phyloP scores from a whole-genome alignment of 2,329 filamentous ascomycete species.

The Chaetothyriales sp. region DNA sequence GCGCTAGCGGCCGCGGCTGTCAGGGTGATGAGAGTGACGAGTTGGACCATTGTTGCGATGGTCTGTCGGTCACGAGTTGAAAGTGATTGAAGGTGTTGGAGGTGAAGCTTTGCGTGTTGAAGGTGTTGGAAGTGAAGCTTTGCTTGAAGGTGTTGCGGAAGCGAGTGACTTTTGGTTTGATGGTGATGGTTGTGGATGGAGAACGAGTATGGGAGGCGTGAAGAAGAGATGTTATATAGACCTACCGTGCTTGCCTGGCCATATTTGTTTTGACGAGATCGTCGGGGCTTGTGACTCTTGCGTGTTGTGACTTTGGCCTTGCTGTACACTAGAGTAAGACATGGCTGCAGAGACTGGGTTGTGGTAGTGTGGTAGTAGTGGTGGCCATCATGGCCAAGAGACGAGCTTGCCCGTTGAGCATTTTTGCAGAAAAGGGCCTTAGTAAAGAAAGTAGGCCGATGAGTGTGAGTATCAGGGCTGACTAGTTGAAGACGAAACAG shows the following conservation, averaged over 20 bases:
- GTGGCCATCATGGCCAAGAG: neutral
- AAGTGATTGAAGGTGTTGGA: no score
- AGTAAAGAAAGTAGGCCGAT: neutral
- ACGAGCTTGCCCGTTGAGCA: neutral
- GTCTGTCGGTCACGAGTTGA: neutral
- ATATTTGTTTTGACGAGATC: no score
- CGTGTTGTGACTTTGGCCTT: neutral
- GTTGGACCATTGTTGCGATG: neutral
- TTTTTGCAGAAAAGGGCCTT: neutral
- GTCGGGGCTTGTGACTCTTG: neutral
- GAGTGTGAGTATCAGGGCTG: neutral
- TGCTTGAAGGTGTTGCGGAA: neutral
- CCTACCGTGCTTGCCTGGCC: no score
- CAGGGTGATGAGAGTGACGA: neutral
- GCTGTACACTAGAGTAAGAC: neutral
- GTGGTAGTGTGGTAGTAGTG: neutral
- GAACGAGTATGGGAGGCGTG: neutral
- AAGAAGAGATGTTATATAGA: neutral
- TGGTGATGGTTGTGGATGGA: neutral
- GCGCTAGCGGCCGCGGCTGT: neutral
- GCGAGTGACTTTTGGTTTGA: neutral
- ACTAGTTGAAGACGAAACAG: neutral
- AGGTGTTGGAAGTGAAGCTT: neutral
- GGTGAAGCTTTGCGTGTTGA: neutral
- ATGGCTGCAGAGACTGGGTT: neutral